Evolutionary conservation across 345 rosid species (phyloP).

Genomic region (Acer saccharum): DNA sequence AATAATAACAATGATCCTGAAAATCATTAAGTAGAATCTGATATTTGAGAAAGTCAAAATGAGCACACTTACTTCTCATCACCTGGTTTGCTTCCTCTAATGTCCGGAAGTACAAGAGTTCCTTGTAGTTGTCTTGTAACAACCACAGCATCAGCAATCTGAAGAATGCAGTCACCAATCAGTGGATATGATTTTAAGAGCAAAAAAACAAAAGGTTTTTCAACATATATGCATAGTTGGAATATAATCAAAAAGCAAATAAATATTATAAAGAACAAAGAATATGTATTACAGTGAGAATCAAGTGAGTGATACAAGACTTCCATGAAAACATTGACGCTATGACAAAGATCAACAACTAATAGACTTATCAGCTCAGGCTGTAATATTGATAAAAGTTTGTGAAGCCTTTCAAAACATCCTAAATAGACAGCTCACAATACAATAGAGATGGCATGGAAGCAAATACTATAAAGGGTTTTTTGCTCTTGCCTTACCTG

Average conservation of each 20-base stretch:
- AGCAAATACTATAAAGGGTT: background rate
- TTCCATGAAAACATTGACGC: background rate
- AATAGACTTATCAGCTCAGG: background rate
- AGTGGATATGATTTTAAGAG: background rate
- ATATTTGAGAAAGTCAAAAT: background rate
- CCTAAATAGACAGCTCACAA: background rate
- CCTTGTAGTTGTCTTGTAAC: conserved; percentile 81
- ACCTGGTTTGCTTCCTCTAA: conserved; percentile 93
- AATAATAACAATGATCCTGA: background rate
- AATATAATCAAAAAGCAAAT: background rate
- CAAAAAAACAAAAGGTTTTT: background rate
- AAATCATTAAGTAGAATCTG: background rate
- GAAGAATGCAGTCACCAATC: conserved; percentile 28
- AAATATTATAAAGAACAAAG: background rate
- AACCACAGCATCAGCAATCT: conserved; percentile 91
- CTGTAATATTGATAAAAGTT: background rate
- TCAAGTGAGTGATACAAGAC: background rate
- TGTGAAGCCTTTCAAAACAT: background rate
- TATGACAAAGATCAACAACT: background rate
- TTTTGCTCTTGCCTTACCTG: background rate
- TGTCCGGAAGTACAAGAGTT: conserved; percentile 87
- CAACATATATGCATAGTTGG: background rate
- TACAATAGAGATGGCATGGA: background rate
- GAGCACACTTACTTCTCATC: conserved; percentile 64
- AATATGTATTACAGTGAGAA: no score